Percentiles rank a stretch among this genome's conserved stretches.
Conservation (phyloP, 2,329 filamentous ascomycete genomes). For the Aureobasidium sp. region DNA sequence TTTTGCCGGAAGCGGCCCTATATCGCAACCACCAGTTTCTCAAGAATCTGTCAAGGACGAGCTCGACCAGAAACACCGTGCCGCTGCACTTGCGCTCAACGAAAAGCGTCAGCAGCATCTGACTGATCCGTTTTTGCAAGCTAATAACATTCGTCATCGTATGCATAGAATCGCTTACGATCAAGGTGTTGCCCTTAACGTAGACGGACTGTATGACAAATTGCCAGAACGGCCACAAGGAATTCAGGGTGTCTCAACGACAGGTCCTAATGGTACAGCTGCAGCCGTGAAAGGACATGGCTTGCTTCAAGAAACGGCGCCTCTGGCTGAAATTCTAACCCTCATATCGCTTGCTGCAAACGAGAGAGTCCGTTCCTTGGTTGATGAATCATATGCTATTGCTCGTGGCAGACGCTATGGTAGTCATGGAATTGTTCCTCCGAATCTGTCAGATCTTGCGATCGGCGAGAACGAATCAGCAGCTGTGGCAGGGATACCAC, state of each 20-base stretch:
- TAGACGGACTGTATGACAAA: conserved; percentile 46
- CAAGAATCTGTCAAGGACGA: conserved; percentile 60
- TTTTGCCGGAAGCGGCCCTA: conserved; percentile 33
- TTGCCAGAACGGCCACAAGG: conserved; percentile 20
- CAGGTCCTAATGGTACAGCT: conserved; percentile 24
- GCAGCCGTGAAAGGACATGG: conserved; percentile 43
- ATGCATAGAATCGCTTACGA: conserved; percentile 53
- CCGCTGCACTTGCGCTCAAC: conserved; percentile 55
- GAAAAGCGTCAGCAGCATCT: conserved; percentile 61
- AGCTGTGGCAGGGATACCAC: conserved; percentile 32
- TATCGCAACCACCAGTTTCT: conserved; percentile 52
- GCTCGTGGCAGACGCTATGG: conserved; percentile 66
- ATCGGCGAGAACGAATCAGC: conserved; percentile 38
- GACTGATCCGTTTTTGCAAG: conserved; percentile 63
- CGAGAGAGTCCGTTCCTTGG: conserved; percentile 64
- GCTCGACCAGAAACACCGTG: conserved; percentile 58
- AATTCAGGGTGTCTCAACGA: conserved; percentile 21
- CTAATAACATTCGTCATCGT: conserved; percentile 49
- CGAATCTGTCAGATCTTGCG: conserved; percentile 68
- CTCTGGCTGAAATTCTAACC: conserved; percentile 73
- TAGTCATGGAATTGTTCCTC: conserved; percentile 64
- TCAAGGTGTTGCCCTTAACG: conserved; percentile 51
- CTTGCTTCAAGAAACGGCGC: conserved; percentile 63
- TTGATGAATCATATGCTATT: conserved; percentile 69
- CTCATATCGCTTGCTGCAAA: conserved; percentile 77